phyloP scores from a whole-genome alignment of 345 rosid genomes.

The Camelina sativa region DNA sequence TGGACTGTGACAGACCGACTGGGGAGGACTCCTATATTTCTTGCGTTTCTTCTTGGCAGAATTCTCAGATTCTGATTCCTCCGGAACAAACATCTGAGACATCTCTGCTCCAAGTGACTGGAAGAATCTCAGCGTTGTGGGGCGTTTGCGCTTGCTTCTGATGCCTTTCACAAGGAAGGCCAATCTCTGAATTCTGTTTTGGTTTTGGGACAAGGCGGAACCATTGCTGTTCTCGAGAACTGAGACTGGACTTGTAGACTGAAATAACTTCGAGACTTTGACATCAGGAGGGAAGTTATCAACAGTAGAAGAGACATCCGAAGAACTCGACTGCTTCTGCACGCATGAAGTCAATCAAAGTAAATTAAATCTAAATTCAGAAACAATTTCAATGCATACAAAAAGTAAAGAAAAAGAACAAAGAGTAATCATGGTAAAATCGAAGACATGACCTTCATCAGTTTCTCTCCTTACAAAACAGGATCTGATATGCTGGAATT shows the following conservation, averaged over 20 bases:
- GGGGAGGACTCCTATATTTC: conserved; percentile 23
- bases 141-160: conserved; percentile 75
- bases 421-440: neutral
- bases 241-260: conserved; percentile 72
- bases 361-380: conserved; percentile 7
- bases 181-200: conserved; percentile 40
- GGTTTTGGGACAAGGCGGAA: conserved; percentile 60
- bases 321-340: conserved; percentile 45
- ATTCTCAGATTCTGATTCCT: conserved; percentile 51
- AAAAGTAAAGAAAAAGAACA: neutral
- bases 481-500: neutral
- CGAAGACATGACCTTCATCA: neutral
- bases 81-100: conserved; percentile 30
- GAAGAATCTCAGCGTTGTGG: conserved; percentile 37
- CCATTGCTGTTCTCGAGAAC: conserved; percentile 69
- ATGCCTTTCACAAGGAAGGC: conserved; percentile 59
- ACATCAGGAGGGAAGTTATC: conserved; percentile 42
- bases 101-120: conserved; percentile 40
- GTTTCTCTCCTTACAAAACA: neutral
- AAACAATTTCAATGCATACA: conserved; percentile 29
- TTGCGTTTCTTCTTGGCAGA: conserved; percentile 51
- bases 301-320: conserved; percentile 50
- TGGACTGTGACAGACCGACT: too few species aligned
- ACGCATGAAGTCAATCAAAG: conserved; percentile 43
- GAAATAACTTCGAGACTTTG: conserved; percentile 54